Evolutionary conservation across 495 filamentous ascomycete species (phyloP), one percentile per base, ranked within the genome.

Genomic region (Penicillium riverlandense): DNA sequence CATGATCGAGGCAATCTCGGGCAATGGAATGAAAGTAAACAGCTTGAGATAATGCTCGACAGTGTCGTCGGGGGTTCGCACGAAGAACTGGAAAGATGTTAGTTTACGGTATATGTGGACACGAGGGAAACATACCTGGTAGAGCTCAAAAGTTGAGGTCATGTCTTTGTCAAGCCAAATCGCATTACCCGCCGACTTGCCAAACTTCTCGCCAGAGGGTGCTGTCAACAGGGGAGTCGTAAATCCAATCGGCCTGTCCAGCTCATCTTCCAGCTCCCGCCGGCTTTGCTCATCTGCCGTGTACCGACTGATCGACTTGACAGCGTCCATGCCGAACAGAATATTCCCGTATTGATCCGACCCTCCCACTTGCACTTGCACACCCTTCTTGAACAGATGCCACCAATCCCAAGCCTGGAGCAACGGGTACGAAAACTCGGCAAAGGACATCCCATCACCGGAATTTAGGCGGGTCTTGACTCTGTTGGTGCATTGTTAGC

Each of bases 361-460:
- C 35, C 92, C 92, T 40, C 92, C 92, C 35, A 99, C 89, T 62
- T 98, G 86, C 52, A 92, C 75, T 53, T 86, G 83, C 8, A 85
- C 71, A 31, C 74, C 77, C 22, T 76, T 72, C 15, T 67, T 58
- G 55, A 84, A 90, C 65, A 97, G 70, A 42, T 80, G 62, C 85
- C 85, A 96, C 83, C 89, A 99, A 62, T 99, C 92, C 82, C 90
- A 97, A n/a, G 82, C 86, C 61, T 99, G 92, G 50, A 99, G 75
- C 15, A 97, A 60, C 11, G 95, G 92, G 52, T 99, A 99, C 2
- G 78, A 72, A 59, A 99, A 96, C 63, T 99, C 92, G 13, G 87
- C 82, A 52, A 91, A 87, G 8, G 90, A 92, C 80, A 99, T 88
- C 41, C 92, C 92, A 40, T 91, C 85, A 0, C 87, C 87, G 15